Evolutionary conservation across 2,329 filamentous ascomycete genomes (phyloP).

Genomic region (Tolypocladium amazonense): DNA sequence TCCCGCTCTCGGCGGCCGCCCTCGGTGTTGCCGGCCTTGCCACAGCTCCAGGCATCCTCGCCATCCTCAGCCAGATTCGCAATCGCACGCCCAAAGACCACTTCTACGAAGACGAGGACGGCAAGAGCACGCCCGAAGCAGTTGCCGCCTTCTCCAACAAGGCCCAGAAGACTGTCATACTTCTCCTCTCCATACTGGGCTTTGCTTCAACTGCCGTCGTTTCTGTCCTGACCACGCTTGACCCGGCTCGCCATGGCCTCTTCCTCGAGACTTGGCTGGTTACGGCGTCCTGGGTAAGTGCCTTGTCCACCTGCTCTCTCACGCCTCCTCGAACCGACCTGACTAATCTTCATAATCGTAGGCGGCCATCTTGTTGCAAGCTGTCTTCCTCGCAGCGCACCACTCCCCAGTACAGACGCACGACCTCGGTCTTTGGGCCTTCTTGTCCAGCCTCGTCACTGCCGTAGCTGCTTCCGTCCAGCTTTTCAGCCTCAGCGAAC

Average conservation of each 20-base stretch:
- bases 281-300: conserved; percentile 52
- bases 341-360: conserved; percentile 12
- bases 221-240: conserved; percentile 39
- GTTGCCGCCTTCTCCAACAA: conserved; percentile 51
- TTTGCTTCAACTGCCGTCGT: conserved; percentile 44
- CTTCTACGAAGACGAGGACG: conserved; percentile 60
- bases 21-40: conserved; percentile 23
- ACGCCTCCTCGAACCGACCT: neutral
- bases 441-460: conserved; percentile 35
- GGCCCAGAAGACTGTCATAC: conserved; percentile 42
- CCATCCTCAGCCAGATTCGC: conserved; percentile 22
- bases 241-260: conserved; percentile 22
- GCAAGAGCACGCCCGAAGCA: conserved; percentile 54
- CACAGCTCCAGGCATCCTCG: conserved; percentile 25
- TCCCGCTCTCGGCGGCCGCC: conserved; percentile 19
- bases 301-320: neutral
- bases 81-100: conserved; percentile 27
- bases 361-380: conserved; percentile 42
- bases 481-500: conserved; percentile 23
- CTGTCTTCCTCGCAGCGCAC: conserved; percentile 34
- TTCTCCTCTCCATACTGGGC: conserved; percentile 43
- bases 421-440: conserved; percentile 39
- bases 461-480: conserved; percentile 33
- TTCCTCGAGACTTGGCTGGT: conserved; percentile 49
- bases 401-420: conserved; percentile 42